A percentile compares a stretch with the other conserved stretches of the same genome.
These are phyloP conservation scores for Xylariales sp. DNA, from an alignment of 2,329 filamentous ascomycete species.

Conservation along the genomic window DNA sequence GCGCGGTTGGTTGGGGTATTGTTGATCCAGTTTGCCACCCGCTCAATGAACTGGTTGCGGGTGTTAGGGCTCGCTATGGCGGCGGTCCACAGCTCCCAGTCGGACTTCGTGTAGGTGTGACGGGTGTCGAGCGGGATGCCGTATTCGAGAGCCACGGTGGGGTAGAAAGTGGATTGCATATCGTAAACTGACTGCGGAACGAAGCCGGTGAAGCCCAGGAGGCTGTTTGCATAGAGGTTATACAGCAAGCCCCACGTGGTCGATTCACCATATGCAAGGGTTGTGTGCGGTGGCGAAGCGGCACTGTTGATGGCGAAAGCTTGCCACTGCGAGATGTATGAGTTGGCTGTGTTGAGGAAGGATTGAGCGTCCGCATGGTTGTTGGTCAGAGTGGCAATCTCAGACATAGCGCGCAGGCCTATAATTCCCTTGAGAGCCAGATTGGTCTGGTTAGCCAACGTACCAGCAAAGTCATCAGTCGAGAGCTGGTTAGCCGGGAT, in stretches of 20 bases:
- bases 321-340: slow-evolving; percentile 72
- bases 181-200: slow-evolving; percentile 72
- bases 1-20: slow-evolving; percentile 66
- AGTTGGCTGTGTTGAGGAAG: slow-evolving; percentile 59
- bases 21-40: slow-evolving; percentile 70
- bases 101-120: slow-evolving; percentile 77
- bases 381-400: slow-evolving; percentile 60
- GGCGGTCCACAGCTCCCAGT: slow-evolving; percentile 86
- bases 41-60: slow-evolving; percentile 60
- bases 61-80: slow-evolving; percentile 62
- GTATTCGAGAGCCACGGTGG: slow-evolving; percentile 65
- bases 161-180: slow-evolving; percentile 75
- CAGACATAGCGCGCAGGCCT: slow-evolving; percentile 75
- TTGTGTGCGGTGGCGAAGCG: slow-evolving; percentile 60
- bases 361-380: slow-evolving; percentile 51
- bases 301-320: slow-evolving; percentile 64
- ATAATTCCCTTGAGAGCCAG: slow-evolving; percentile 81
- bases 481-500: slow-evolving; percentile 73
- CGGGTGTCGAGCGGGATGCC: slow-evolving; percentile 80
- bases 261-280: slow-evolving; percentile 70
- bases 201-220: slow-evolving; percentile 68
- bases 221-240: slow-evolving; percentile 75
- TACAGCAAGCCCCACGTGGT: slow-evolving; percentile 59
- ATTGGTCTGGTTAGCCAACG: slow-evolving; percentile 74
- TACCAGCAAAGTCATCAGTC: slow-evolving; percentile 81